Conservation (phyloP, 148 eudicot genomes). For the Fallopia convolvulus region DNA sequence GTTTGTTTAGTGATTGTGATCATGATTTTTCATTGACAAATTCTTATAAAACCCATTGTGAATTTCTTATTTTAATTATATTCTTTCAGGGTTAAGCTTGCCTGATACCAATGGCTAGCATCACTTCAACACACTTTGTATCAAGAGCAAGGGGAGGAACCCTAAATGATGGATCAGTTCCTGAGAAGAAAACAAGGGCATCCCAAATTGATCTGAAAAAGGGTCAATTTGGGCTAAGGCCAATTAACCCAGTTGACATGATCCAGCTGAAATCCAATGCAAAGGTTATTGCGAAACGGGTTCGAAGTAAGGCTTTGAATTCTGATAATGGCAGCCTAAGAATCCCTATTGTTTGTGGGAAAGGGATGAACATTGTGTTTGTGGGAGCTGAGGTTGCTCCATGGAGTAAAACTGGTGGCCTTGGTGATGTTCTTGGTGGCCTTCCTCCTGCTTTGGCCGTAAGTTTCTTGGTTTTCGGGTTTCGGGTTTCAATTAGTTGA, state of each 20-base stretch:
- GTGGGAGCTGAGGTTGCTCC: slow-evolving; percentile 58
- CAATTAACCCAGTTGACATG: slow-evolving; percentile 6
- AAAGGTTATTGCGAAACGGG: neutral
- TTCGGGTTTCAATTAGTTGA: neutral
- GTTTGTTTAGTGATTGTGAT: neutral
- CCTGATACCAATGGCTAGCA: slow-evolving; percentile 5
- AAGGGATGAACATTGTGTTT: slow-evolving; percentile 46
- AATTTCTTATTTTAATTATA: neutral
- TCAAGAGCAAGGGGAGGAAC: neutral
- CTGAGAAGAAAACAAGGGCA: neutral
- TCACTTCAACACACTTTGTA: slow-evolving; percentile 4
- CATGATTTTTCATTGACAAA: neutral
- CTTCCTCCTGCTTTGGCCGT: slow-evolving; percentile 94
- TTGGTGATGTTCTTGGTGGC: slow-evolving; percentile 97
- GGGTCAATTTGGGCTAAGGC: slow-evolving; percentile 7
- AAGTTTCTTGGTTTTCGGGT: slow-evolving; percentile 13
- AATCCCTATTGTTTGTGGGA: slow-evolving; percentile 21
- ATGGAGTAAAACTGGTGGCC: slow-evolving; percentile 95
- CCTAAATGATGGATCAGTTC: neutral
- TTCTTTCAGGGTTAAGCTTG: neutral
- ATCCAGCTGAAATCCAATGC: slow-evolving; percentile 3
- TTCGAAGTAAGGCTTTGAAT: slow-evolving; percentile 10
- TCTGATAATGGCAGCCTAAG: slow-evolving; percentile 9
- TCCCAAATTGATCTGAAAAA: slow-evolving; percentile 4
- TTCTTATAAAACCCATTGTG: neutral